Evolutionary conservation across 257 asterid genomes (phyloP).

Genomic region (Marsdenia floribunda): DNA sequence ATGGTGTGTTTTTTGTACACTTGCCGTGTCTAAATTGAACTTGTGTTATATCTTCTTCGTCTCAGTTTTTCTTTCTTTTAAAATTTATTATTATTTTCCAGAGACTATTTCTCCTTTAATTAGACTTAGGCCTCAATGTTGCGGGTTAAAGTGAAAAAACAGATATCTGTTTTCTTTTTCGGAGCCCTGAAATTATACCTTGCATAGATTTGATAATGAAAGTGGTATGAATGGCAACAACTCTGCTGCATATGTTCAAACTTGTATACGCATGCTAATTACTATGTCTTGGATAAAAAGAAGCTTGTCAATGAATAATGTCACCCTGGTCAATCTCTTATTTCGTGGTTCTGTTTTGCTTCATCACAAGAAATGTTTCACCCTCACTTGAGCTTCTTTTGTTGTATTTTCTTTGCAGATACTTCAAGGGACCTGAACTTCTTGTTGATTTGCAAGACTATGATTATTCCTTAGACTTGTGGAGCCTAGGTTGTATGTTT

Average conservation of each 20-base stretch:
- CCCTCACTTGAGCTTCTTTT: background rate
- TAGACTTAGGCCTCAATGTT: background rate
- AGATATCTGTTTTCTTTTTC: background rate
- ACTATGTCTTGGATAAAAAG: no score
- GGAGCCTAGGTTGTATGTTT: slow-evolving; percentile 91
- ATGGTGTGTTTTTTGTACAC: background rate
- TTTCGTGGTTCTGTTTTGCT: background rate
- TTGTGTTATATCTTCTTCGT: background rate
- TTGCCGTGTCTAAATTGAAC: background rate
- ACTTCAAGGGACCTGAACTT: slow-evolving; percentile 80
- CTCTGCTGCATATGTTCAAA: background rate
- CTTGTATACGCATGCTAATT: background rate
- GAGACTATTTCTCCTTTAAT: background rate
- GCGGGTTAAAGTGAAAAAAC: background rate
- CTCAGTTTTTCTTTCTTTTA: background rate
- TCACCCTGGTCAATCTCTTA: background rate
- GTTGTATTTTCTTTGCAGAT: slow-evolving; percentile 12
- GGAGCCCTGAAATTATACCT: background rate
- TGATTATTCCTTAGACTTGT: slow-evolving; percentile 82
- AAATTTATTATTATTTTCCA: background rate
- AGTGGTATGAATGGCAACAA: background rate
- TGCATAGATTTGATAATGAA: background rate
- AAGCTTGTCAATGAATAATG: background rate
- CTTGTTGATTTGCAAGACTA: slow-evolving; percentile 98
- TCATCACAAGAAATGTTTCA: background rate